phyloP scores from a whole-genome alignment of 495 filamentous ascomycete species.

The Penicillium flavigenum region DNA sequence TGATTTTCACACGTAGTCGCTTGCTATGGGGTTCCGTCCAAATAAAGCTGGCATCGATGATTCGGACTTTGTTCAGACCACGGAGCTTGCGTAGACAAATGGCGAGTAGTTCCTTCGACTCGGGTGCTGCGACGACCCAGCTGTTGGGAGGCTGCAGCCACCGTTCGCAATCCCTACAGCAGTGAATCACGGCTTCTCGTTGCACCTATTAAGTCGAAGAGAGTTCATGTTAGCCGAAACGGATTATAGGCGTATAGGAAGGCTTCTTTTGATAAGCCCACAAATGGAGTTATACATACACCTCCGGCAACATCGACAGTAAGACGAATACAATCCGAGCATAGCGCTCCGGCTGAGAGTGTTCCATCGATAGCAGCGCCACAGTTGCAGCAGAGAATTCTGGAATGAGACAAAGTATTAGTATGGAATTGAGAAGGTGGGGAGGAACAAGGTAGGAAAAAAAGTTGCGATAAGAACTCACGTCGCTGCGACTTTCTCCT shows the following conservation, averaged over 20 bases:
- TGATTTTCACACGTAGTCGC: conserved; percentile 88
- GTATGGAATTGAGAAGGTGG: not conserved
- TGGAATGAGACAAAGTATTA: conserved; percentile 30
- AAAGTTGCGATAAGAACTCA: conserved; percentile 39
- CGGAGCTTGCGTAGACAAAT: conserved; percentile 80
- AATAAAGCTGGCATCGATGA: conserved; percentile 93
- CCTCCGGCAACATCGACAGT: conserved; percentile 92
- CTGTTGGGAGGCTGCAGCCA: conserved; percentile 85
- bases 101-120: conserved; percentile 87
- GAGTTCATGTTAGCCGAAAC: conserved; percentile 1
- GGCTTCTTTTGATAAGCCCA: not conserved
- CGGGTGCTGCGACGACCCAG: conserved; percentile 79
- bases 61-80: conserved; percentile 79
- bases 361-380: conserved; percentile 91
- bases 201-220: conserved; percentile 51
- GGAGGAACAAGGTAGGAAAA: conserved; percentile 3
- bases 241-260: not conserved
- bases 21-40: conserved; percentile 98
- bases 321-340: conserved; percentile 89
- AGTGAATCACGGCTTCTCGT: conserved; percentile 77
- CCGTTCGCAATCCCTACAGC: conserved; percentile 87
- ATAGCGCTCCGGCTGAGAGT: conserved; percentile 80
- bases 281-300: not conserved
- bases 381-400: conserved; percentile 93
- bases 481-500: conserved; percentile 58